Base-by-base conservation (phyloP, 306 rosid species). In the Abrus pulchellus region DNA sequence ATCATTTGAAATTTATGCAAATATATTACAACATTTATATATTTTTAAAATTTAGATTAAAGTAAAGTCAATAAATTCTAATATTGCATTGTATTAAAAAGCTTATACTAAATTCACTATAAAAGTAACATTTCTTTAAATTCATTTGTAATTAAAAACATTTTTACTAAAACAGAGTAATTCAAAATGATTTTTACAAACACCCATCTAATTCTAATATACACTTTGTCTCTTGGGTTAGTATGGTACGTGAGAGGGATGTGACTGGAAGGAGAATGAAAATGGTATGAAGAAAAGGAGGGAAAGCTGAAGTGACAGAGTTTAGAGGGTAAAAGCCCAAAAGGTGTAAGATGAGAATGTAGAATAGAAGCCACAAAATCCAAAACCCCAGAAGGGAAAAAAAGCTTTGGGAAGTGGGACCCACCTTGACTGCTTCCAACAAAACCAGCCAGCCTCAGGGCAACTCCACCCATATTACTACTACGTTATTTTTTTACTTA, bases 331-430 rank as follows among this genome's bases (percentile, higher is more conserved):
- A 79, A 83, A 74, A 10, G 45, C 52, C 61, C 13, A 6, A 83
- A 83, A 74, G 77, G 81, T 79, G 68, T 83, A 47, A 61, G 61
- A 80, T 41, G 50, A 78, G 82, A 73, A 43, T 50, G 70, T 6
- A 53, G 64, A 74, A 82, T 56, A 34, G 38, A 55, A 76, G 29
- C n/a, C 69, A 68, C 57, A 71, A 76, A 81, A 78, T 78, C 82
- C 55, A 64, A 77, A 79, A 72, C 9, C 60, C 83, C 65, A 71
- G 74, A 48, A 30, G 50, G 75, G 59, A 6, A 73, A 68, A 68
- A 82, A 57, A 62, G 45, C 36, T 41, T 5, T 45, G 30, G 74
- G 64, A 53, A 71, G 7, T 45, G 30, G 74, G 68, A 53, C 74
- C 79, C 80, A 30, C 78, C 43, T 67, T 59, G 61, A 80, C 80